Base-by-base conservation (phyloP, 768 basidiomycete species). In the Flagelloscypha sp. region DNA sequence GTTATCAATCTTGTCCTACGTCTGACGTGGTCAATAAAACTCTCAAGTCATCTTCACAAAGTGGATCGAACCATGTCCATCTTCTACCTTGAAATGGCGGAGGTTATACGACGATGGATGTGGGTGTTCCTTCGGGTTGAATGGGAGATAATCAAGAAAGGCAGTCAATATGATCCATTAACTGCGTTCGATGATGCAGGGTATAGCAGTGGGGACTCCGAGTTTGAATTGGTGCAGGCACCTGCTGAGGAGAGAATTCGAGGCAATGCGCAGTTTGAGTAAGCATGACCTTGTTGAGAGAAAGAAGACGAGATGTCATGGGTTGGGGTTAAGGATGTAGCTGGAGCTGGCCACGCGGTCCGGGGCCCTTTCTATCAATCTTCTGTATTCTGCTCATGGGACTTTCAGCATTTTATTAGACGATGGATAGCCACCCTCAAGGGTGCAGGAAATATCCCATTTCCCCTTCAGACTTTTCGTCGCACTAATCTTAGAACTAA, bases 101-200 rank as follows among this genome's bases (percentile, higher is more conserved):
- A 98, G 60, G 61, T 99, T 20, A 53, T 89, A 23, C 68, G 95
- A 44, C 61, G 95, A 48, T 99, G 95, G 95, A 72, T 97, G 65
- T 99, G 95, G 95, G 90, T 95, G 18, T 98, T 95, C 59, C 58
- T 98, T 43, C 76, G 95, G 24, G 76, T 98, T 27, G 95, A 99
- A 60, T 99, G 94, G 95, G 94, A 98, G 61, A 71, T 80, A 7
- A 75, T 89, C 33, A 87, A 76, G 59, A 67, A 62, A 47, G 47
- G 52, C 21, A n/a, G n/a, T n/a, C 55, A 56, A 27, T 62, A 63
- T 25, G 15, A 23, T 9, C 15, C 20, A 7, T 5, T 35, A 16
- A 12, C 8, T n/a, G 20, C 21, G 11, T 10, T 39, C 12, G 57
- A 60, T 41, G 58, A 59, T 33, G n/a, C n/a, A n/a, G n/a, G n/a